These are phyloP conservation scores for Thraustochytrium striatum DNA, from an alignment of 352 stramenopile genomes.

Conservation along the genomic window DNA sequence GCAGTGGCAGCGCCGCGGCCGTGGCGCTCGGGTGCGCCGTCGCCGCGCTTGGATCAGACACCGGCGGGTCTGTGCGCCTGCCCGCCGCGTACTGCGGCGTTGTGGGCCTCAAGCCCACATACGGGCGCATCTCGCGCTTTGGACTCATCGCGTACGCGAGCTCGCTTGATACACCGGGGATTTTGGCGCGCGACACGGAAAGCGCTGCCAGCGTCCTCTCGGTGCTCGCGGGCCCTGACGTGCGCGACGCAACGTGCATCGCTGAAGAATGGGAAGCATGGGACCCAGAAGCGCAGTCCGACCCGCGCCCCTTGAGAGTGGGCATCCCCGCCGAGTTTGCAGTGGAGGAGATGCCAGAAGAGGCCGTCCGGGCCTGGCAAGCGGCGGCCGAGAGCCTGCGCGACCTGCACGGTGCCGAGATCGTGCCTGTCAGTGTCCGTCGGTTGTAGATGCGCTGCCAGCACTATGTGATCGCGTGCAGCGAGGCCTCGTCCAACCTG, in stretches of 20 bases:
- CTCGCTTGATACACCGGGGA: constrained; percentile 89
- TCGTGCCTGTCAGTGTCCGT: constrained; percentile 59
- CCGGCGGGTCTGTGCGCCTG: constrained; percentile 90
- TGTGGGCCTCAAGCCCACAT: constrained; percentile 93
- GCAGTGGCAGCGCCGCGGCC: constrained; percentile 84
- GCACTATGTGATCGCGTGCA: constrained; percentile 96
- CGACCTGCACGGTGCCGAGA: constrained; percentile 52
- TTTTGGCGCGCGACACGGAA: constrained; percentile 77
- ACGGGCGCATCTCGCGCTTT: constrained; percentile 90
- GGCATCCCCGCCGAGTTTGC: constrained; percentile 90
- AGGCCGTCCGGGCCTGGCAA: constrained; percentile 77
- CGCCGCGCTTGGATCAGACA: constrained; percentile 92
- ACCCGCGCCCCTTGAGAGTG: constrained; percentile 63
- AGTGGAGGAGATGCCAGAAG: constrained; percentile 76
- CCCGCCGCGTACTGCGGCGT: constrained; percentile 90
- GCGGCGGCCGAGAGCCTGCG: constrained; percentile 53
- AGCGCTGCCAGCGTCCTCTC: constrained; percentile 72
- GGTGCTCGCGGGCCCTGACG: constrained; percentile 70
- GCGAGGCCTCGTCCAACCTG: constrained; percentile 96
- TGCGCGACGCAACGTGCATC: constrained; percentile 68
- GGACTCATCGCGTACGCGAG: constrained; percentile 93
- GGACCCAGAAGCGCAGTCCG: neutral
- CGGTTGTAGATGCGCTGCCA: constrained; percentile 68
- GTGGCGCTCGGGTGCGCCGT: constrained; percentile 83
- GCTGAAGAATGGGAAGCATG: neutral